Evolutionary conservation across 495 filamentous ascomycete species (phyloP).

Genomic region (Daldinia grandis): DNA sequence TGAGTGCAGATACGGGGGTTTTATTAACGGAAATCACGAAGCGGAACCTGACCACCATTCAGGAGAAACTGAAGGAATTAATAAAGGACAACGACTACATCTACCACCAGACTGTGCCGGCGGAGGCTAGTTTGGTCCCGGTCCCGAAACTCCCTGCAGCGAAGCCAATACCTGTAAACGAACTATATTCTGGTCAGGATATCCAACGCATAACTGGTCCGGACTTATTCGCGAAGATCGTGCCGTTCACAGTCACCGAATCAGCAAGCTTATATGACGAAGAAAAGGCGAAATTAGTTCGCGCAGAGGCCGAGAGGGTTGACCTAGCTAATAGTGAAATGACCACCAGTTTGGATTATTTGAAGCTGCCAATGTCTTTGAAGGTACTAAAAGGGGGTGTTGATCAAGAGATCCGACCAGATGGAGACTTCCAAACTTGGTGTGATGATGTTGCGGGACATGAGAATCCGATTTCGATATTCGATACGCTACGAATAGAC

Average conservation of each 20-base stretch:
- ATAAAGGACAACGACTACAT: constrained; percentile 98
- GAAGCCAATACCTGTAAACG: constrained; percentile 97
- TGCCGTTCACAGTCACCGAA: constrained; percentile 95
- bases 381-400: constrained; percentile 93
- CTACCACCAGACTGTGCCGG: constrained; percentile 91
- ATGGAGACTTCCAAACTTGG: constrained; percentile 92
- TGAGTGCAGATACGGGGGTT: constrained; percentile 78
- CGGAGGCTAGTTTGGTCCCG: constrained; percentile 77
- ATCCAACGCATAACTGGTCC: constrained; percentile 96
- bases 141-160: constrained; percentile 94
- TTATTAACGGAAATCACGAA: constrained; percentile 81
- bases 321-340: constrained; percentile 93
- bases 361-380: constrained; percentile 87
- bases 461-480: constrained; percentile 72
- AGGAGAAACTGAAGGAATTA: constrained; percentile 77
- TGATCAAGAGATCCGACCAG: constrained; percentile 86
- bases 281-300: constrained; percentile 94
- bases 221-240: constrained; percentile 96
- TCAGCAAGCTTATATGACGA: constrained; percentile 97
- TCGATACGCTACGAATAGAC: constrained; percentile 78
- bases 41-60: constrained; percentile 79
- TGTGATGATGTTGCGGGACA: constrained; percentile 90
- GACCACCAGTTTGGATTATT: constrained; percentile 92
- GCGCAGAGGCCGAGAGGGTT: constrained; percentile 91
- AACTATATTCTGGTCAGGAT: constrained; percentile 95